A percentile compares a stretch with the other conserved stretches of the same genome.
Evolutionary conservation across 129 eudicot species (phyloP).

Genomic region (Tagetes erecta): DNA sequence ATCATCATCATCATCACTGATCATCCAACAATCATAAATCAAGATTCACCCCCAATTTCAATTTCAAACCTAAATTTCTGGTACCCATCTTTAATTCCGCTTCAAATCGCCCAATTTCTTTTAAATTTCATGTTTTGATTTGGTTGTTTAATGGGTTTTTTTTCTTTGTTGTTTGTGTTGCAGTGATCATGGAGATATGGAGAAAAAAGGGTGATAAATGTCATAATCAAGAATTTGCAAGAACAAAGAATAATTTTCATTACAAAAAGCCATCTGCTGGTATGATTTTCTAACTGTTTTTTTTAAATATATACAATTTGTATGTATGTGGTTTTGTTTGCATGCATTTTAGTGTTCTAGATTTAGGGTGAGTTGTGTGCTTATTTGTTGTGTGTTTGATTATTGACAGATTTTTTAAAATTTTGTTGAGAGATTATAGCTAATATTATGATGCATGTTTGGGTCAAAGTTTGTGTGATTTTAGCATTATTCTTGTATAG

Average conservation of each 20-base stretch:
- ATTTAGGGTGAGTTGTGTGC: neutral
- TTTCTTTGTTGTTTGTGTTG: slow-evolving; percentile 12
- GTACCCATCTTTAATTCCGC: slow-evolving; percentile 12
- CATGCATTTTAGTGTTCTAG: slow-evolving; percentile 27
- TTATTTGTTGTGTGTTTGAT: slow-evolving; percentile 2
- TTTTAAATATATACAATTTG: neutral
- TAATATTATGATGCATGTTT: slow-evolving; percentile 12
- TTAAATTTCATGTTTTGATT: neutral
- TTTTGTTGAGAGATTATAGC: neutral
- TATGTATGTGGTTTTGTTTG: slow-evolving; percentile 17
- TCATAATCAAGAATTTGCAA: slow-evolving; percentile 24
- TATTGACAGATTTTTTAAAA: neutral
- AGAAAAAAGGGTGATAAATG: slow-evolving; percentile 22
- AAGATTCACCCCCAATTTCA: slow-evolving; percentile 3
- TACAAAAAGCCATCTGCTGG: slow-evolving; percentile 27
- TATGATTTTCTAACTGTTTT: slow-evolving; percentile 22
- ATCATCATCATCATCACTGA: too few species aligned
- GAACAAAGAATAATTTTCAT: slow-evolving; percentile 18
- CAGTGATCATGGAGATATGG: slow-evolving; percentile 31
- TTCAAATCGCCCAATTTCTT: neutral
- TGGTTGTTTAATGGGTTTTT: neutral
- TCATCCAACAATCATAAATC: slow-evolving; percentile 12
- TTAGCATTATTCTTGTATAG: neutral
- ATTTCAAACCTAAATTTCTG: slow-evolving; percentile 25
- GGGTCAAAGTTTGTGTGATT: neutral